Evolutionary conservation across 192 early-diverging fungal species (phyloP).

Genomic region (Pilaira anomala): DNA sequence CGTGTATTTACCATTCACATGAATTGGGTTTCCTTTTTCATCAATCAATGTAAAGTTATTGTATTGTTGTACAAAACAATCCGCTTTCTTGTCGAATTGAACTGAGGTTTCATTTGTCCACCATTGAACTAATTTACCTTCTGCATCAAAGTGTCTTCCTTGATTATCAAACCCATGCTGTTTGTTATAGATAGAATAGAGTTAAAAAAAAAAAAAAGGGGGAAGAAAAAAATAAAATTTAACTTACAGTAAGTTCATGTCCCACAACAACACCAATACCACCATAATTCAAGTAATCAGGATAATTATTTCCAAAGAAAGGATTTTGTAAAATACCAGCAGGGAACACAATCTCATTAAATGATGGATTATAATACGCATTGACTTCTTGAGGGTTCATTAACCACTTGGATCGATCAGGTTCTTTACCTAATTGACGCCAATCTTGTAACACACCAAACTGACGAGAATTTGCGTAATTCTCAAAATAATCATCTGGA

Average conservation of each 20-base stretch:
- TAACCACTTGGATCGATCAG: constrained; percentile 35
- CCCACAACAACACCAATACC: constrained; percentile 59
- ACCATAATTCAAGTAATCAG: constrained; percentile 62
- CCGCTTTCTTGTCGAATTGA: constrained; percentile 46
- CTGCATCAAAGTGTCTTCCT: constrained; percentile 45
- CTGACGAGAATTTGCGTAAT: constrained; percentile 24
- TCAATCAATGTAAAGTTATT: constrained; percentile 44
- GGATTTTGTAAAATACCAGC: constrained; percentile 60
- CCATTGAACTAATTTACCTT: constrained; percentile 49
- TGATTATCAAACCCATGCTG: constrained; percentile 54
- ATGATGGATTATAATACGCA: constrained; percentile 48
- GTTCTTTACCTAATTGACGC: constrained; percentile 28
- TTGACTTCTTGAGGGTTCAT: constrained; percentile 55
- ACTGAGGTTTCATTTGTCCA: constrained; percentile 62
- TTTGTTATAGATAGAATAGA: neutral
- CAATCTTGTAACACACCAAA: constrained; percentile 24
- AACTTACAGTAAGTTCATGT: constrained; percentile 43
- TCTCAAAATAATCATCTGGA: constrained; percentile 41
- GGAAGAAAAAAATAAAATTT: too few species aligned
- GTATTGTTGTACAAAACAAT: constrained; percentile 68
- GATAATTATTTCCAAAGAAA: constrained; percentile 40
- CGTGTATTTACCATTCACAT: constrained; percentile 57
- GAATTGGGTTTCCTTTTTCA: constrained; percentile 29
- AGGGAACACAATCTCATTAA: constrained; percentile 47
- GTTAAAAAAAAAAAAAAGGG: neutral